These are phyloP conservation scores for Fusarium newnesense DNA, from an alignment of 2,329 filamentous ascomycete genomes.

Conservation along the genomic window DNA sequence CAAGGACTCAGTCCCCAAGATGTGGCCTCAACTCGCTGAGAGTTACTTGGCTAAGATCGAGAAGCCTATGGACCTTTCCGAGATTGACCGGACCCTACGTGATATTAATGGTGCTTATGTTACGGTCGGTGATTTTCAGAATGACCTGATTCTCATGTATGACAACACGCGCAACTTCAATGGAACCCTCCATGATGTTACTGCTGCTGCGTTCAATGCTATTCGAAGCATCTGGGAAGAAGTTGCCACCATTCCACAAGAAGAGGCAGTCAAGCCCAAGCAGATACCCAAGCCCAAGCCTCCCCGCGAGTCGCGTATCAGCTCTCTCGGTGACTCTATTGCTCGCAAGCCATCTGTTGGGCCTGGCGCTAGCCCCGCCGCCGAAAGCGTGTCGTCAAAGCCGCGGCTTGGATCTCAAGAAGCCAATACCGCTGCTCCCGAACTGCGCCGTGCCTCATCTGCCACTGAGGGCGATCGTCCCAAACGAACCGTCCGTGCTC, in stretches of 20 bases:
- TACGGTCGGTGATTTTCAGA: slow-evolving; percentile 76
- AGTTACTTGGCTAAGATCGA: slow-evolving; percentile 76
- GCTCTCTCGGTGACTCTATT: slow-evolving; percentile 38
- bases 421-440: slow-evolving; percentile 22
- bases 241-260: slow-evolving; percentile 55
- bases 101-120: slow-evolving; percentile 68
- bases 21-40: slow-evolving; percentile 80
- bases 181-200: slow-evolving; percentile 78
- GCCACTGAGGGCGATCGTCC: slow-evolving; percentile 81
- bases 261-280: slow-evolving; percentile 70
- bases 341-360: slow-evolving; percentile 46
- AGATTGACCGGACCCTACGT: slow-evolving; percentile 84
- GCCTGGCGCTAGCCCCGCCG: slow-evolving; percentile 45
- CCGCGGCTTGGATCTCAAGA: slow-evolving; percentile 34
- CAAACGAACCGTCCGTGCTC: slow-evolving; percentile 92
- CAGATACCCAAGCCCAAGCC: slow-evolving; percentile 54
- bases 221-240: slow-evolving; percentile 66
- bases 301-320: slow-evolving; percentile 48
- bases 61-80: slow-evolving; percentile 84
- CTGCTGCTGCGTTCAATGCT: slow-evolving; percentile 63
- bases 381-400: slow-evolving; percentile 36
- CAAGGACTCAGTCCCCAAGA: slow-evolving; percentile 77
- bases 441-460: slow-evolving; percentile 79
- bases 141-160: slow-evolving; percentile 81
- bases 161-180: slow-evolving; percentile 87